These are phyloP conservation scores for Boletales sp. DNA, from an alignment of 768 basidiomycete species.

Conservation along the genomic window DNA sequence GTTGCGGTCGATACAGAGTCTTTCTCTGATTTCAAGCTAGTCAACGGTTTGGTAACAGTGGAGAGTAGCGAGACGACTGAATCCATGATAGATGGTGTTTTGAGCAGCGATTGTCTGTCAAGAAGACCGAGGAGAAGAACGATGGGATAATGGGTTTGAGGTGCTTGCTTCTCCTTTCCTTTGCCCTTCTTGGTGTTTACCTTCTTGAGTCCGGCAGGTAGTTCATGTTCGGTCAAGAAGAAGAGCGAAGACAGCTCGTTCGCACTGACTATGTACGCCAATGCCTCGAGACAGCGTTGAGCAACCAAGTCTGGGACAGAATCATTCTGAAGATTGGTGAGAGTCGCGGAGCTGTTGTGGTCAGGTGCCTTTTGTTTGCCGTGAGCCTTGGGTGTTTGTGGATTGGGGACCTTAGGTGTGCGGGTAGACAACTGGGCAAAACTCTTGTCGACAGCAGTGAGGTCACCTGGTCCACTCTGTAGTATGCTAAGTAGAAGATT, in stretches of 20 bases:
- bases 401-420: conserved; percentile 47
- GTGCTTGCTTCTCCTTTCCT: conserved; percentile 84
- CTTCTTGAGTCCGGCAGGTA: conserved; percentile 73
- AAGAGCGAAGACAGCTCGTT: conserved; percentile 86
- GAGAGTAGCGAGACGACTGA: conserved; percentile 85
- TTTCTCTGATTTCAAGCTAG: conserved; percentile 54
- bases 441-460: conserved; percentile 88
- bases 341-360: conserved; percentile 44
- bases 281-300: conserved; percentile 89
- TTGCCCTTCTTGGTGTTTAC: conserved; percentile 81
- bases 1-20: conserved; percentile 26
- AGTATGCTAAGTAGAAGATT: conserved; percentile 91
- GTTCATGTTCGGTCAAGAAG: conserved; percentile 95
- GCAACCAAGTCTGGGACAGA: conserved; percentile 90
- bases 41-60: conserved; percentile 81
- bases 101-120: conserved; percentile 81
- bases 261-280: conserved; percentile 80
- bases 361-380: conserved; percentile 72
- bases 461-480: conserved; percentile 92
- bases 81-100: conserved; percentile 89
- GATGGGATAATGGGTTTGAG: conserved; percentile 86
- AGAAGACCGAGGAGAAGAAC: conserved; percentile 85
- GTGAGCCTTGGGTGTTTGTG: conserved; percentile 41
- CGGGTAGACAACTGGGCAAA: conserved; percentile 89
- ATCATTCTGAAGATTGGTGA: conserved; percentile 62